Evolutionary conservation across 345 rosid genomes (phyloP), one percentile per base, ranked within the genome.

Genomic region (Pistacia integerrima): DNA sequence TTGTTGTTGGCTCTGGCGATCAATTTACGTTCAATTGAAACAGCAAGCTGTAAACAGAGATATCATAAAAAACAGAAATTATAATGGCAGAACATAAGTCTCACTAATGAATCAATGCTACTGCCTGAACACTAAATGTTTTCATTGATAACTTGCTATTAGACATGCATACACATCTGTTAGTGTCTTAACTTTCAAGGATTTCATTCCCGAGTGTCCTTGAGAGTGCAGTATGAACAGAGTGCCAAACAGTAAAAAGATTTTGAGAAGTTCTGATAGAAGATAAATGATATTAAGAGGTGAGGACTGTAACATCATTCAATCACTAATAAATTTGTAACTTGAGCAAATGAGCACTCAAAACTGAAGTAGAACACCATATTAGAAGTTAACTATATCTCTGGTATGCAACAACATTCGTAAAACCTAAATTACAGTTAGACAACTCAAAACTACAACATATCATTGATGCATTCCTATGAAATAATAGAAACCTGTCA

Each of bases 21-120:
- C 85, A 89, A 25, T 66, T 81, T 61, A 87, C 76, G 82, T 84
- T 77, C 79, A 89, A 25, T 44, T 77, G 86, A 62, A 84, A 77
- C 81, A 85, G 82, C 85, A 83, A 75, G 66, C 93, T 87, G 85
- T 25, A 73, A 68, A 17, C 67, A 30, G 44, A 79, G 35, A 81
- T 4, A 59, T 38, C 54, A 6, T 25, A 51, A 49, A 20, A 49
- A 67, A 72, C 73, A 58, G 72, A 38, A 64, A 13, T 48, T 48
- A 17, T 70, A 25, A 36, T 54, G 54, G 52, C 54, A 35, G 55
- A 51, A n/a, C 35, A 13, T 30, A 49, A 64, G 54, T 73, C 46
- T 71, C 64, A 69, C 0, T 51, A 11, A 22, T 48, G 33, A 48
- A 16, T 16, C 6, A 48, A 6, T 25, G 58, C 16, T n/a, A 67